phyloP scores from a whole-genome alignment of 2,329 filamentous ascomycete species.

The Venturia nashicola region DNA sequence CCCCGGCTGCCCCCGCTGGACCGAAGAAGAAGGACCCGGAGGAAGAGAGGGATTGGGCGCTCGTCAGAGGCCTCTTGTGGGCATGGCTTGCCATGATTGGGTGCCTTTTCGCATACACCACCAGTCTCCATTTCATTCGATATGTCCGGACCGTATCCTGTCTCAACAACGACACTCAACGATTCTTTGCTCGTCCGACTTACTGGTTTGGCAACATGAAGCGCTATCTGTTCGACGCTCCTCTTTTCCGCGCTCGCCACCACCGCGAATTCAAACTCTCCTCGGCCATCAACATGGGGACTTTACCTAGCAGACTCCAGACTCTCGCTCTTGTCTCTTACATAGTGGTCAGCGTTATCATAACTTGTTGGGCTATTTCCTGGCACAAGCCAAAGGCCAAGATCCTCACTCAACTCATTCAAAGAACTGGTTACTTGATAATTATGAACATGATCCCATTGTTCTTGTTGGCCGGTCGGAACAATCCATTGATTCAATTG shows the following conservation, averaged over 20 bases:
- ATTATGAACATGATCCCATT: conserved; percentile 70
- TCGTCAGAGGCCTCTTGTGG: conserved; percentile 7
- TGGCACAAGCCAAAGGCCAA: conserved; percentile 55
- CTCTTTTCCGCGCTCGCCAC: conserved; percentile 34
- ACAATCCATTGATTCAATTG: conserved; percentile 64
- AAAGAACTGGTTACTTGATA: conserved; percentile 57
- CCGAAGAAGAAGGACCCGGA: conserved; percentile 2
- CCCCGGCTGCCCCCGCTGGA: background rate
- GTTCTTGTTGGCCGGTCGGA: conserved; percentile 61
- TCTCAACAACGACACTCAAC: conserved; percentile 66
- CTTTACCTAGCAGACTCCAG: conserved; percentile 36
- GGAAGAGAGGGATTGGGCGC: conserved; percentile 4
- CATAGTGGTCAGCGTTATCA: conserved; percentile 35
- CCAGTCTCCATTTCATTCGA: conserved; percentile 46
- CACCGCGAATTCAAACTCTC: conserved; percentile 40
- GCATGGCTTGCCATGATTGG: conserved; percentile 7
- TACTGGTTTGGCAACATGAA: conserved; percentile 30
- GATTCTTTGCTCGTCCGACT: conserved; percentile 62
- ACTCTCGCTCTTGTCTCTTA: conserved; percentile 34
- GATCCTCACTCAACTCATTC: conserved; percentile 52
- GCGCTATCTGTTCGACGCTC: conserved; percentile 33
- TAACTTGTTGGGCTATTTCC: conserved; percentile 44
- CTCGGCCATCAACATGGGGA: conserved; percentile 35
- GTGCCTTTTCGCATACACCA: conserved; percentile 11
- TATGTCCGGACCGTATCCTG: conserved; percentile 64